phyloP scores from a whole-genome alignment of 2,329 filamentous ascomycete species.

The Aspergillus viridinutans region DNA sequence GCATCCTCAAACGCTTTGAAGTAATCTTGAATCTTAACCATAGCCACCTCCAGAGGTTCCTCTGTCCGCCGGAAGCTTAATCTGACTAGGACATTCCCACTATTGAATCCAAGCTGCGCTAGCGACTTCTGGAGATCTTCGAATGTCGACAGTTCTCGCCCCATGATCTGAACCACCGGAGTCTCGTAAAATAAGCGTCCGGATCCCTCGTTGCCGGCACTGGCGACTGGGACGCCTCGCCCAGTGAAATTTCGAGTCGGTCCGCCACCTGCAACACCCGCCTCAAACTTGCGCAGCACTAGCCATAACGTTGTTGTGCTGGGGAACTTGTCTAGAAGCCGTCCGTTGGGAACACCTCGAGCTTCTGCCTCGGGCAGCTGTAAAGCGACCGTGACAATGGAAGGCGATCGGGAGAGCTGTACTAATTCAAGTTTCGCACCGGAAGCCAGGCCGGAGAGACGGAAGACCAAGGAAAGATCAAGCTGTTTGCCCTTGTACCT shows the following conservation, averaged over 20 bases:
- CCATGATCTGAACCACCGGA: constrained; percentile 79
- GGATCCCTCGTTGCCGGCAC: constrained; percentile 50
- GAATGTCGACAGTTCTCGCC: constrained; percentile 71
- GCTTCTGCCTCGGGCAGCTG: constrained; percentile 73
- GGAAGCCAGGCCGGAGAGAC: constrained; percentile 73
- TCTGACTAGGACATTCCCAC: constrained; percentile 73
- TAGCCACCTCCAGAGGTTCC: constrained; percentile 77
- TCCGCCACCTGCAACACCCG: constrained; percentile 59
- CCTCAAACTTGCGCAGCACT: constrained; percentile 84
- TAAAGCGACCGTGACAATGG: constrained; percentile 82
- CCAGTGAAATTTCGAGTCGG: constrained; percentile 76
- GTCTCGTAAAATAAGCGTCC: constrained; percentile 85
- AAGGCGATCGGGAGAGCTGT: constrained; percentile 76
- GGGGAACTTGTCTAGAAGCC: constrained; percentile 78
- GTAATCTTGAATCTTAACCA: constrained; percentile 72
- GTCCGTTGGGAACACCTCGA: constrained; percentile 57
- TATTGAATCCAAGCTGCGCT: constrained; percentile 80
- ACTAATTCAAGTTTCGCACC: constrained; percentile 93
- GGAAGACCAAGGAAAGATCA: constrained; percentile 78
- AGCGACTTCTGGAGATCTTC: constrained; percentile 84
- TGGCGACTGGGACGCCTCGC: constrained; percentile 62
- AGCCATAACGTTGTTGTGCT: constrained; percentile 88
- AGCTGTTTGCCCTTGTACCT: constrained; percentile 80
- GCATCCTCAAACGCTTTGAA: constrained; percentile 53
- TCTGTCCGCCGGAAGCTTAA: constrained; percentile 73